Conservation (phyloP, 2,329 filamentous ascomycete species). For the Colletotrichum acutatum region DNA sequence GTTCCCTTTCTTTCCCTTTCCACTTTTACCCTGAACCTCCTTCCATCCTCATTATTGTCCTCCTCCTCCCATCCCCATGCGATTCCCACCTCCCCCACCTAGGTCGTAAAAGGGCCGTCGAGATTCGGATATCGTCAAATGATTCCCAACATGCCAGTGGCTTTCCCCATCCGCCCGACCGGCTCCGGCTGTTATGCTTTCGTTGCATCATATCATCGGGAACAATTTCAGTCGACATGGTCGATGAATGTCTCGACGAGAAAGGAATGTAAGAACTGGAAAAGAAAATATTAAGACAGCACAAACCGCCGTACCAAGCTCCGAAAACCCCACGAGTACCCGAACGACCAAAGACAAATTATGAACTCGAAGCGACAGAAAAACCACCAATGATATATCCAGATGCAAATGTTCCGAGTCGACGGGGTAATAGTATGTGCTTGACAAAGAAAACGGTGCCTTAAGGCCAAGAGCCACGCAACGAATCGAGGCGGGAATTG, state of each 20-base stretch:
- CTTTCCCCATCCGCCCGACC: neutral
- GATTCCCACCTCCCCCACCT: neutral
- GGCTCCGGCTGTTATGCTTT: conserved; percentile 33
- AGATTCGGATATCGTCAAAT: conserved; percentile 30
- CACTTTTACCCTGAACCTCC: neutral
- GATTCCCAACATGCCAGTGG: conserved; percentile 2
- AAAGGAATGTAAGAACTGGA: conserved; percentile 4
- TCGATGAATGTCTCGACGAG: neutral
- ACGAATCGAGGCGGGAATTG: neutral
- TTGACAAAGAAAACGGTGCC: conserved; percentile 32
- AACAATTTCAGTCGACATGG: neutral
- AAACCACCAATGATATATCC: conserved; percentile 15
- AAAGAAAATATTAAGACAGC: conserved; percentile 24
- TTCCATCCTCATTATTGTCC: conserved; percentile 17
- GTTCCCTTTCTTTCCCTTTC: neutral
- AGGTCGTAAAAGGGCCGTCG: conserved; percentile 33
- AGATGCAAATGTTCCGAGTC: conserved; percentile 13
- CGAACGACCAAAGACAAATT: neutral
- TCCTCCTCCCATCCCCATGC: neutral
- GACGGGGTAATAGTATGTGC: conserved; percentile 22
- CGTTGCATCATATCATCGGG: conserved; percentile 30
- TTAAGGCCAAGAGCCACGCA: neutral
- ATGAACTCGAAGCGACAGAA: conserved; percentile 12
- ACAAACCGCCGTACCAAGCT: conserved; percentile 13
- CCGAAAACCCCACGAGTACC: neutral